A percentile compares a stretch with the other conserved stretches of the same genome.
Conservation (phyloP, 2,329 filamentous ascomycete genomes). For the Eutypella sp. region DNA sequence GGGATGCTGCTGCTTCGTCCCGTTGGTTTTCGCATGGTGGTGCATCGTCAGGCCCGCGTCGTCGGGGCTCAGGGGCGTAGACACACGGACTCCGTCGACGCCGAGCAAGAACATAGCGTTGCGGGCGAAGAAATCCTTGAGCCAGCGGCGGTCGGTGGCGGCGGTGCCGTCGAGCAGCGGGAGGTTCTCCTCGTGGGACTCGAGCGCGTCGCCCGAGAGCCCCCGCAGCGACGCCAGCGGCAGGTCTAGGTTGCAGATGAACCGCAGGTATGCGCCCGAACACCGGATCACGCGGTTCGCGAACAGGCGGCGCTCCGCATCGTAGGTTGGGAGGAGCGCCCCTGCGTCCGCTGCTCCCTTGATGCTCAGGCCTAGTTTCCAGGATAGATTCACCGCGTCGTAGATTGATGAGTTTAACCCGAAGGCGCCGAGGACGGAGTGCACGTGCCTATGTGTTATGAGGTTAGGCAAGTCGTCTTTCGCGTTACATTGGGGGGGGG, state of each 20-base stretch:
- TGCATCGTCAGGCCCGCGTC: neutral
- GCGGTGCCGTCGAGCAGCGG: neutral
- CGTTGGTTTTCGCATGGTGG: neutral
- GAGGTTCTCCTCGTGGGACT: neutral
- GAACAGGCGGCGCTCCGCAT: slow-evolving; percentile 22
- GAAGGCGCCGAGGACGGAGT: slow-evolving; percentile 31
- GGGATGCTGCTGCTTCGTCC: neutral
- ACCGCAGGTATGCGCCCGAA: slow-evolving; percentile 15
- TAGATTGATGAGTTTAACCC: slow-evolving; percentile 32
- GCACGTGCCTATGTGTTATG: slow-evolving; percentile 22
- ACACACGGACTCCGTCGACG: slow-evolving; percentile 14
- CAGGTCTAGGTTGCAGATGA: slow-evolving; percentile 21
- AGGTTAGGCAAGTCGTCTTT: neutral
- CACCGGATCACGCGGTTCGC: slow-evolving; percentile 12
- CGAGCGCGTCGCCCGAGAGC: neutral
- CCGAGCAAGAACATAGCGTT: slow-evolving; percentile 24
- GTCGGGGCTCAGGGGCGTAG: slow-evolving; percentile 2
- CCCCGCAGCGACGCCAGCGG: neutral
- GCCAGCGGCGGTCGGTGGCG: slow-evolving; percentile 13
- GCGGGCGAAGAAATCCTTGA: slow-evolving; percentile 20
- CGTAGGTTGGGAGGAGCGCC: slow-evolving; percentile 25
- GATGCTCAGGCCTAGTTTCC: slow-evolving; percentile 28
- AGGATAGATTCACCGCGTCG: slow-evolving; percentile 29
- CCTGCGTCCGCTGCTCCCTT: slow-evolving; percentile 16
- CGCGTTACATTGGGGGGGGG: neutral